Evolutionary conservation across 2,329 filamentous ascomycete genomes (phyloP).

Genomic region (Cladosporium velox): DNA sequence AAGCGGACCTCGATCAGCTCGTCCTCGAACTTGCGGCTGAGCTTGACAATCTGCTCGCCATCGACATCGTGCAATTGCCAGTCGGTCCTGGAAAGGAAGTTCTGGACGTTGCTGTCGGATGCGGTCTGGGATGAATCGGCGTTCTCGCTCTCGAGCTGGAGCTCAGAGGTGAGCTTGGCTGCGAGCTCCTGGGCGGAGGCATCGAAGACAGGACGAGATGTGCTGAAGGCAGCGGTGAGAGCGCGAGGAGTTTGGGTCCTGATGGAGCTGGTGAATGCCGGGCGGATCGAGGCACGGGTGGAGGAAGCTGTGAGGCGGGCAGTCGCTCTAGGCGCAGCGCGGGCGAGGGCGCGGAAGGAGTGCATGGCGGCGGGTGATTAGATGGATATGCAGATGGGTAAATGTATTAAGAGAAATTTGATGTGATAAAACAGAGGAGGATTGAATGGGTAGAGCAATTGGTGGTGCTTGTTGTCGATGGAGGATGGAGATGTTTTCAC

Average conservation of each 20-base stretch:
- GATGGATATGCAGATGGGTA: neutral
- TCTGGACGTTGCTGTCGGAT: slow-evolving; percentile 65
- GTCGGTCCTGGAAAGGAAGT: slow-evolving; percentile 77
- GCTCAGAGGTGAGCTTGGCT: slow-evolving; percentile 81
- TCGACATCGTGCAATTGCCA: slow-evolving; percentile 75
- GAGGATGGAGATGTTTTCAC: slow-evolving; percentile 12
- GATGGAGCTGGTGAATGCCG: slow-evolving; percentile 27
- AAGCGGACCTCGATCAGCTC: slow-evolving; percentile 86
- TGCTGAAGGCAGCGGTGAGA: slow-evolving; percentile 42
- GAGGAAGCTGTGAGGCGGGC: slow-evolving; percentile 43
- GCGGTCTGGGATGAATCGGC: slow-evolving; percentile 60
- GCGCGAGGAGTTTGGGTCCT: slow-evolving; percentile 18
- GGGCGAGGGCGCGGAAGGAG: slow-evolving; percentile 48
- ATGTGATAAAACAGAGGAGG: slow-evolving; percentile 6
- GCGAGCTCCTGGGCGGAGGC: slow-evolving; percentile 75
- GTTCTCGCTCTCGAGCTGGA: slow-evolving; percentile 80
- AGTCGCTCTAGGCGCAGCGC: slow-evolving; percentile 46
- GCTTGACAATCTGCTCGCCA: slow-evolving; percentile 83
- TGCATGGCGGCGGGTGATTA: slow-evolving; percentile 40
- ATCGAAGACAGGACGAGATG: slow-evolving; percentile 42
- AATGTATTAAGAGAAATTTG: neutral
- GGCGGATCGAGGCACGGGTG: slow-evolving; percentile 42
- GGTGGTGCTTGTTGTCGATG: slow-evolving; percentile 5
- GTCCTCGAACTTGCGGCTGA: slow-evolving; percentile 79
- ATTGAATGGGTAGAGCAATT: slow-evolving; percentile 10